Evolutionary conservation across 768 basidiomycete species (phyloP).

Genomic region (Galerina sulciceps): DNA sequence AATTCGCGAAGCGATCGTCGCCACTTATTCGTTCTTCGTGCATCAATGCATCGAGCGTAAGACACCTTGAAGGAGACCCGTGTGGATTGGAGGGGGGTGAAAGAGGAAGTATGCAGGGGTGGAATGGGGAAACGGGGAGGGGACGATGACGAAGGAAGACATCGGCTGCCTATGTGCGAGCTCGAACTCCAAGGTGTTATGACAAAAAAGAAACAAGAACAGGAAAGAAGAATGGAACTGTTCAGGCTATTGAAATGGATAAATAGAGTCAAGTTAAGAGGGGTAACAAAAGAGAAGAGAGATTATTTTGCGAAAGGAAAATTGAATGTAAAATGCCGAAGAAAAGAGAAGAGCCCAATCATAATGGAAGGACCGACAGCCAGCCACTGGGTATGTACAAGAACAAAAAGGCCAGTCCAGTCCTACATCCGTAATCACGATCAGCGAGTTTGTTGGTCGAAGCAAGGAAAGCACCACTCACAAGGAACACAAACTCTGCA

Average conservation of each 20-base stretch:
- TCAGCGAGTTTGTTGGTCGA: background rate
- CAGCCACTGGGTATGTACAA: constrained; percentile 8
- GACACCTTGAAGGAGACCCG: too few species aligned
- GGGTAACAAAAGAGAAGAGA: constrained; percentile 1
- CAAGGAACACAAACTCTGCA: background rate
- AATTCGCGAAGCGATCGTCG: too few species aligned
- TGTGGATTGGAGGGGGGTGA: too few species aligned
- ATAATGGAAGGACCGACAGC: background rate
- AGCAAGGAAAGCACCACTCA: background rate
- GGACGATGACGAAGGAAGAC: too few species aligned
- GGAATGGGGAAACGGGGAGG: too few species aligned
- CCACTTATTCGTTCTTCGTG: too few species aligned
- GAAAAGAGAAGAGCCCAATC: constrained; percentile 1
- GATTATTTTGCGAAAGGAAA: background rate
- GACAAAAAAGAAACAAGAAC: background rate
- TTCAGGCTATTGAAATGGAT: constrained; percentile 12
- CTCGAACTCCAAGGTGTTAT: background rate
- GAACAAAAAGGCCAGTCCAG: background rate
- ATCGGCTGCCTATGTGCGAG: too few species aligned
- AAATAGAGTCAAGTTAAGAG: constrained; percentile 18
- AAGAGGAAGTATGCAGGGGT: too few species aligned
- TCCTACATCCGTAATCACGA: too few species aligned
- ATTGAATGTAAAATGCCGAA: constrained; percentile 1
- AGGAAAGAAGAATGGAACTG: constrained; percentile 4
- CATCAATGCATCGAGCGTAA: too few species aligned